phyloP scores from a whole-genome alignment of 2,329 filamentous ascomycete genomes.

The Amauroascus verrucosus region DNA sequence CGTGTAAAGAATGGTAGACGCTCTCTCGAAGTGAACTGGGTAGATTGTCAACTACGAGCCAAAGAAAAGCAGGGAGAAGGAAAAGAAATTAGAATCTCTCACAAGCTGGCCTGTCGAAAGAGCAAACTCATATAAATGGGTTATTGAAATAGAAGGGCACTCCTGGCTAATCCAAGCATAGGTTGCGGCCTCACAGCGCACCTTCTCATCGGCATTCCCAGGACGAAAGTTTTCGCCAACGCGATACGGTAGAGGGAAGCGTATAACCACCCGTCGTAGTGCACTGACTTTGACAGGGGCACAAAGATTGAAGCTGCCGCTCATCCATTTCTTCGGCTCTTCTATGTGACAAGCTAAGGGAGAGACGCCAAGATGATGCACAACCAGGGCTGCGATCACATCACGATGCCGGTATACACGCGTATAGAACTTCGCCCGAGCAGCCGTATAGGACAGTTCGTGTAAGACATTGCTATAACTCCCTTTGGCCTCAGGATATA shows the following conservation, averaged over 20 bases:
- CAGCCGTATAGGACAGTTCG: slow-evolving; percentile 18
- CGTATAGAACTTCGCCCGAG: slow-evolving; percentile 13
- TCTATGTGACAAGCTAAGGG: slow-evolving; percentile 8
- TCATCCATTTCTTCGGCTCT: slow-evolving; percentile 18
- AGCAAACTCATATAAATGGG: slow-evolving; percentile 14
- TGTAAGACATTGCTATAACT: slow-evolving; percentile 21
- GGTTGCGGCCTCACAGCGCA: slow-evolving; percentile 13
- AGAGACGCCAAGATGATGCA: slow-evolving; percentile 15
- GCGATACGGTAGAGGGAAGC: slow-evolving; percentile 11
- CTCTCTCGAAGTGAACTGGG: slow-evolving; percentile 3
- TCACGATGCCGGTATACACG: slow-evolving; percentile 8
- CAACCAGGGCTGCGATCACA: slow-evolving; percentile 11
- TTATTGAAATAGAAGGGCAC: slow-evolving; percentile 14
- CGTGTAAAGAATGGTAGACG: slow-evolving; percentile 5
- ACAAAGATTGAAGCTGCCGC: slow-evolving; percentile 32
- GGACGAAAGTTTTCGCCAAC: slow-evolving; percentile 8
- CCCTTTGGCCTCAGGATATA: slow-evolving; percentile 19
- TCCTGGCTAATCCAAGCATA: slow-evolving; percentile 14
- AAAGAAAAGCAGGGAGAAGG: neutral
- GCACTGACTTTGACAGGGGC: slow-evolving; percentile 15
- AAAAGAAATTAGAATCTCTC: neutral
- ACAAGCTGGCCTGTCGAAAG: slow-evolving; percentile 21
- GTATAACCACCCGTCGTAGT: slow-evolving; percentile 4
- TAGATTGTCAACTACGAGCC: neutral
- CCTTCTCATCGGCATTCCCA: slow-evolving; percentile 11